Base-by-base conservation (phyloP, 176 grass and related monocot genomes). In the Cymbopogon citratus region DNA sequence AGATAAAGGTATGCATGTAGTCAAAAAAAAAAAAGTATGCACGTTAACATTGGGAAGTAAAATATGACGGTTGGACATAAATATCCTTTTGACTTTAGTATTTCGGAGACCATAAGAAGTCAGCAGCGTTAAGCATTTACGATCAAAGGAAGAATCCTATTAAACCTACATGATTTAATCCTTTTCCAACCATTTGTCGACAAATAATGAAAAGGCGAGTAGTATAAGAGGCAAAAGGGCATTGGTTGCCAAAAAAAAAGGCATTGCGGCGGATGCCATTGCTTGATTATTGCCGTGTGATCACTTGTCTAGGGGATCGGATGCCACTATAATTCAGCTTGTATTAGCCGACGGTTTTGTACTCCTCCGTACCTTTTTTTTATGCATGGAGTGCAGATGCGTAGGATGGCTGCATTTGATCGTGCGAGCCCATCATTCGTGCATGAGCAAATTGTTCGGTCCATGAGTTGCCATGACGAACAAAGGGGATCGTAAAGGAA, bases 341-440 rank as follows among this genome's bases (percentile, higher is more conserved):
- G 40, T 31, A 48, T 16, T 48, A 77, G 33, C 73, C 85, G 59
- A 64, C 7, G 73, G 23, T n/a, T n/a, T n/a, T n/a, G n/a, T n/a
- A n/a, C n/a, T n/a, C n/a, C n/a, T n/a, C 31, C 9, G 65, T 52
- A 21, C 39, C 33, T 73, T 43, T 25, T 76, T 73, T 43, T 25
- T 76, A 43, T 43, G 63, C 59, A 24, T 6, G 31, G 38, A 9
- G 38, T 1, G 46, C 38, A 63, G 3, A 25, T 27, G 38, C 39
- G 69, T 71, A 45, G 57, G 33, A 19, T 71, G 73, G 56, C 40
- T 34, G 66, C 18, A 11, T 61, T 2, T 0, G 67, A 33, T 77
- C 71, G 70, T 60, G 85, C 80, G 48, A 52, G 44, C 59, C 75
- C 73, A 87, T 78, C 66, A 65, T 81, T 87, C 23, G 4, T 28